Evolutionary conservation across 2,329 filamentous ascomycete genomes (phyloP).

Genomic region (Diaporthe caulivora): DNA sequence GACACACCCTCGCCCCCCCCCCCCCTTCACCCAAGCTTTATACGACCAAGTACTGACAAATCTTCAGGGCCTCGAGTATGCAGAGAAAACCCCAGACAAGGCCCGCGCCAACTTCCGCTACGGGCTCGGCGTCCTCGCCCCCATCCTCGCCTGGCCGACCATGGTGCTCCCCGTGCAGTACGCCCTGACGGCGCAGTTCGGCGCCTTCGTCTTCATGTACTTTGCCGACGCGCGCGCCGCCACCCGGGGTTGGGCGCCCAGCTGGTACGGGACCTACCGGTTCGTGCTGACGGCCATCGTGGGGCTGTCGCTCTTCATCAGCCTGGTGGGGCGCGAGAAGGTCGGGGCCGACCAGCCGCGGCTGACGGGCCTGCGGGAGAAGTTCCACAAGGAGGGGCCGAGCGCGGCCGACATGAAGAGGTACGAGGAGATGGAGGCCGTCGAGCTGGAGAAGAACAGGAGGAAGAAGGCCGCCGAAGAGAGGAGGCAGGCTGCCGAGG

Average conservation of each 20-base stretch:
- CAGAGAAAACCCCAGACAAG: constrained; percentile 71
- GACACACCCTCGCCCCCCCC: neutral
- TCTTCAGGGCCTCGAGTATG: constrained; percentile 79
- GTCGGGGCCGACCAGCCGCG: constrained; percentile 62
- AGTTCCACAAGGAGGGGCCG: constrained; percentile 52
- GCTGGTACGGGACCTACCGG: constrained; percentile 90
- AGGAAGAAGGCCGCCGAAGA: constrained; percentile 56
- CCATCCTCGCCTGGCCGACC: constrained; percentile 90
- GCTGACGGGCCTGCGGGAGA: constrained; percentile 53
- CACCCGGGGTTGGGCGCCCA: constrained; percentile 80
- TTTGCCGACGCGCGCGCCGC: constrained; percentile 84
- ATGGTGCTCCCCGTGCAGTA: constrained; percentile 86
- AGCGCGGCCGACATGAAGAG: constrained; percentile 53
- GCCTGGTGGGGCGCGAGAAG: constrained; percentile 84
- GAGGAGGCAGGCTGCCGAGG: constrained; percentile 46
- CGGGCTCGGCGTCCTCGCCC: constrained; percentile 82
- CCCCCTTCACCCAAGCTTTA: neutral
- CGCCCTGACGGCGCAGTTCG: constrained; percentile 87
- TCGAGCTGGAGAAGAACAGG: constrained; percentile 54
- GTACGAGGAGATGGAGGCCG: constrained; percentile 59
- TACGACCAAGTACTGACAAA: neutral
- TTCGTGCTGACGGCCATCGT: constrained; percentile 94
- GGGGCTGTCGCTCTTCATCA: constrained; percentile 83
- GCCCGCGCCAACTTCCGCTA: constrained; percentile 83
- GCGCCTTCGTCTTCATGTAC: constrained; percentile 87